Evolutionary conservation across 345 rosid species (phyloP).

Genomic region (Eucalyptus viminalis): DNA sequence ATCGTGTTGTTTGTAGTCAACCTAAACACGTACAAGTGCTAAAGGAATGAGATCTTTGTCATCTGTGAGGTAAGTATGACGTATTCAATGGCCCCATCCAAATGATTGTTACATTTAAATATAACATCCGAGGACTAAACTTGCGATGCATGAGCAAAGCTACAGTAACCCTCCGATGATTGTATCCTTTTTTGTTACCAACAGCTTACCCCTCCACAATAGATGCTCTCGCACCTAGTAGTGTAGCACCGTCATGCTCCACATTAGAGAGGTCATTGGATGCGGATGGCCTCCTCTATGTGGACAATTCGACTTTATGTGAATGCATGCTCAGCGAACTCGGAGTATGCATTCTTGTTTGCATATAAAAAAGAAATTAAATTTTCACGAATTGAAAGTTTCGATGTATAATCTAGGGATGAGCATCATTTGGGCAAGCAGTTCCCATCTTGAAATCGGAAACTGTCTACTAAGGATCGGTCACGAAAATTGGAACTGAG

Average conservation of each 20-base stretch:
- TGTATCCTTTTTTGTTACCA: not conserved
- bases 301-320: not conserved
- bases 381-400: not conserved
- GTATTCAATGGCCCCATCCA: not conserved
- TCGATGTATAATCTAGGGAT: not conserved
- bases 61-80: not conserved
- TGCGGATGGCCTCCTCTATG: not conserved
- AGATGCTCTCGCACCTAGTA: not conserved
- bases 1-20: not conserved
- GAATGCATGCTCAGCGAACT: not conserved
- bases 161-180: not conserved
- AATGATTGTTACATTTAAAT: not conserved
- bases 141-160: not conserved
- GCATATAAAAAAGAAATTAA: not conserved
- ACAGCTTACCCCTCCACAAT: not conserved
- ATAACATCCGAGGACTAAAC: not conserved
- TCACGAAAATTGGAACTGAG: too few relatives aligned
- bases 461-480: rapidly evolving
- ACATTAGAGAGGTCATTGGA: not conserved
- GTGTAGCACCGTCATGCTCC: not conserved
- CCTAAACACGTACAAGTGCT: not conserved
- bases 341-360: not conserved
- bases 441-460: rapidly evolving
- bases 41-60: not conserved
- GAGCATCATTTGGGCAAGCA: too few relatives aligned